Percentiles rank a stretch among this genome's conserved stretches.
These are phyloP conservation scores for Yarrowia hollandica DNA, from an alignment of 805 yeast species.

Conservation along the genomic window DNA sequence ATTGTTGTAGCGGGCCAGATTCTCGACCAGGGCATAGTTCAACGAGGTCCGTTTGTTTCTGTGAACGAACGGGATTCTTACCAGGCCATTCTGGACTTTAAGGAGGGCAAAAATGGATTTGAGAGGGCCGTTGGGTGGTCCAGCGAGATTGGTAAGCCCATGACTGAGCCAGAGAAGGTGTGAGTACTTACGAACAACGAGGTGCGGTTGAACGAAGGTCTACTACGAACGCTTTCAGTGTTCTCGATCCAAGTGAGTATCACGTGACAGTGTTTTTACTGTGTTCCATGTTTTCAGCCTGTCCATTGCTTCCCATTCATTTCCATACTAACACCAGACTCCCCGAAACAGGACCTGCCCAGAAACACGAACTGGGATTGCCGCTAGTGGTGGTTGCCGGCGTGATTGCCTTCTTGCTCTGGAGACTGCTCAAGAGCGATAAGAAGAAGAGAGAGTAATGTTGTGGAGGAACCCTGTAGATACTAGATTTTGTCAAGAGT, in stretches of 20 bases:
- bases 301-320: too few species aligned
- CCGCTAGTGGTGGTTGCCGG: background rate
- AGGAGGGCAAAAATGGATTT: constrained; percentile 43
- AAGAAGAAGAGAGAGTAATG: background rate
- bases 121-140: constrained; percentile 38
- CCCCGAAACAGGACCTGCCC: background rate
- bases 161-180: constrained; percentile 16
- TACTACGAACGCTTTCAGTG: too few species aligned
- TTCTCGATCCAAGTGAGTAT: background rate
- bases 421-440: background rate
- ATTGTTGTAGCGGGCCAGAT: constrained; percentile 38
- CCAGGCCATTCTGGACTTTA: constrained; percentile 70
- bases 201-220: too few species aligned
- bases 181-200: too few species aligned
- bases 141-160: constrained; percentile 36
- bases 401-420: background rate
- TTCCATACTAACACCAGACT: background rate
- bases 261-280: too few species aligned
- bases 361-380: background rate
- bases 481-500: too few species aligned
- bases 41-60: constrained; percentile 89
- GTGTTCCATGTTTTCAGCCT: background rate
- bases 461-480: background rate
- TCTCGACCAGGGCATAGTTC: constrained; percentile 54
- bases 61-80: constrained; percentile 61